These are phyloP conservation scores for Fraxinus americana DNA, from an alignment of 257 asterid species.

Conservation along the genomic window DNA sequence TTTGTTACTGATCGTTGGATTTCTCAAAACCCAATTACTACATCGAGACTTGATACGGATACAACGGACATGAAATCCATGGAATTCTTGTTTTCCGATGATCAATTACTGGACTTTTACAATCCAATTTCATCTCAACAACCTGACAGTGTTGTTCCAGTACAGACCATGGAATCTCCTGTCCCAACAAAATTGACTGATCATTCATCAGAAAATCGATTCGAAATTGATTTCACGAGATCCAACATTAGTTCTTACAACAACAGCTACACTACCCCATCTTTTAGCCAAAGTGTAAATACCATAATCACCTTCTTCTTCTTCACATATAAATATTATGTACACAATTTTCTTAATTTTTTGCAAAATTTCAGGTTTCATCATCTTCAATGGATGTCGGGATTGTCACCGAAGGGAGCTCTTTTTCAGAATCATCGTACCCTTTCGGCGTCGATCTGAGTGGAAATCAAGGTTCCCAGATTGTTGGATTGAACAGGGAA, in stretches of 20 bases:
- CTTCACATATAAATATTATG: too few species aligned
- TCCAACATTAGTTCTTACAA: conserved; percentile 57
- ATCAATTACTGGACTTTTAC: conserved; percentile 61
- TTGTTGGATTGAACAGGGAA: conserved; percentile 59
- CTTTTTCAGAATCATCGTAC: conserved; percentile 61
- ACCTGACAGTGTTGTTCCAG: conserved; percentile 80
- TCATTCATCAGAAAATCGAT: conserved; percentile 45
- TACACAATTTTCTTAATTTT: background rate
- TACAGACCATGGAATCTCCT: conserved; percentile 46
- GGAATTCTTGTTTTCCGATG: conserved; percentile 63
- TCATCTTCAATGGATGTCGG: conserved; percentile 82
- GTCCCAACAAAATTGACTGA: conserved; percentile 30
- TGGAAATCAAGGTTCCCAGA: conserved; percentile 25
- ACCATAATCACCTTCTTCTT: background rate
- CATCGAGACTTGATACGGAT: background rate
- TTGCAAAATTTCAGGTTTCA: conserved; percentile 55
- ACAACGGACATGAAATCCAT: conserved; percentile 51
- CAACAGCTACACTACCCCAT: conserved; percentile 49
- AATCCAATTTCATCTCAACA: conserved; percentile 37
- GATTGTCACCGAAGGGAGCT: conserved; percentile 75
- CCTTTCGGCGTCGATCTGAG: conserved; percentile 27
- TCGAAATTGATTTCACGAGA: conserved; percentile 66
- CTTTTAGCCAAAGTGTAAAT: conserved; percentile 77
- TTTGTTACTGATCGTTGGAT: conserved; percentile 41
- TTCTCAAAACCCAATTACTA: conserved; percentile 27